These are phyloP conservation scores for Fusarium fracticaudum DNA, from an alignment of 2,329 filamentous ascomycete genomes.

Conservation along the genomic window DNA sequence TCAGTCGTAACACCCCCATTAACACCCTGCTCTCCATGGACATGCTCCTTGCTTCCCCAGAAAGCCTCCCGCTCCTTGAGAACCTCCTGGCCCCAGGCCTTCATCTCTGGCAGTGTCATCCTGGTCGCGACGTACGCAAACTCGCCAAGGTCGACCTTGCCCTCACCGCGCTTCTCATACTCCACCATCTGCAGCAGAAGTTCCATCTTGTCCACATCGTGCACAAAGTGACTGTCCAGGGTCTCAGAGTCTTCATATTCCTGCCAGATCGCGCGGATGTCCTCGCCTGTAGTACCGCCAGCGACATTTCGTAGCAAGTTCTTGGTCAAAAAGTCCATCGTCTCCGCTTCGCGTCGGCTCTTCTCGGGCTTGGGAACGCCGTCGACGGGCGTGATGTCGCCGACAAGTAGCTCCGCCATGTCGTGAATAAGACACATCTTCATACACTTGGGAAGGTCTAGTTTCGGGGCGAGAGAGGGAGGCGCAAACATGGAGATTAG, in stretches of 20 bases:
- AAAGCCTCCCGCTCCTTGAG: constrained; percentile 78
- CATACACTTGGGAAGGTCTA: constrained; percentile 86
- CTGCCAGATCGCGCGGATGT: constrained; percentile 85
- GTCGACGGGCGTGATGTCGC: constrained; percentile 96
- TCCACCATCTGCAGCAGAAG: constrained; percentile 94
- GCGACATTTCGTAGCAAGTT: constrained; percentile 78
- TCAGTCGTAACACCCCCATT: constrained; percentile 50
- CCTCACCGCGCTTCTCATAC: constrained; percentile 80
- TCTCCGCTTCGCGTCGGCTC: constrained; percentile 82
- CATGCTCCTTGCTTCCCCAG: constrained; percentile 67
- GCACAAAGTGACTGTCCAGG: constrained; percentile 86
- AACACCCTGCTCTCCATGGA: constrained; percentile 57
- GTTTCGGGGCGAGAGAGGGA: constrained; percentile 71
- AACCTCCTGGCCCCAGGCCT: constrained; percentile 80
- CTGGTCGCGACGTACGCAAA: constrained; percentile 81
- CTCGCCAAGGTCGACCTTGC: constrained; percentile 80
- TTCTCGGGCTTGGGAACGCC: constrained; percentile 88
- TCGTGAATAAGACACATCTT: constrained; percentile 97
- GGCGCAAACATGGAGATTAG: constrained; percentile 94
- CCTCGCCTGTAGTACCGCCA: constrained; percentile 72
- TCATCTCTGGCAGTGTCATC: constrained; percentile 80
- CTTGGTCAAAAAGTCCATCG: constrained; percentile 89
- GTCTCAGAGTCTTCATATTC: constrained; percentile 94
- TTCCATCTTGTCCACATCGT: constrained; percentile 98
- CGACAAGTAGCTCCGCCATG: constrained; percentile 95